phyloP scores from a whole-genome alignment of 345 rosid species.

The Corymbia maculata region DNA sequence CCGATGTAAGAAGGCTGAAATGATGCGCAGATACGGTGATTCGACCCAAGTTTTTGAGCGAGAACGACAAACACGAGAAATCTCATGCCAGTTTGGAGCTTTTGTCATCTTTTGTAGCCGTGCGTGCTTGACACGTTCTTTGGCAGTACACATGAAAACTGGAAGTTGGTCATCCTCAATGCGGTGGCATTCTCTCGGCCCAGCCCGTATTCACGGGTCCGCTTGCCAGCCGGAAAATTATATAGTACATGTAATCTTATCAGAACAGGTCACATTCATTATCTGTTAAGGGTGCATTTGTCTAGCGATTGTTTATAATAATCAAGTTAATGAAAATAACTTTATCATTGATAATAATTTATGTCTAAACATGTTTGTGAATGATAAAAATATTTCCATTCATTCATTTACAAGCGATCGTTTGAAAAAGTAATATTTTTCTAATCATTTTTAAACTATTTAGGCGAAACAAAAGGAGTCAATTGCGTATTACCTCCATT shows the following conservation, averaged over 20 bases:
- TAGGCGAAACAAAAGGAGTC: background rate
- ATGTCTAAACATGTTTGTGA: rapidly evolving
- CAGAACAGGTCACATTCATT: background rate
- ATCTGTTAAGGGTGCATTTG: background rate
- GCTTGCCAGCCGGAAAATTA: background rate
- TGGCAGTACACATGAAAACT: background rate
- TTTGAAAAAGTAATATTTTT: too few relatives aligned
- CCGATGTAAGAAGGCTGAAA: background rate
- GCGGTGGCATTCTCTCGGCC: background rate
- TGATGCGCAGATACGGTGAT: background rate
- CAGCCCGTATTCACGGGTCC: background rate
- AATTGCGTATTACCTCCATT: background rate
- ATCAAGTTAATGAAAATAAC: background rate
- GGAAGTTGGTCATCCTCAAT: background rate
- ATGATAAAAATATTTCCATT: background rate
- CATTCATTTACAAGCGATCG: too few relatives aligned
- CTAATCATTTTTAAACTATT: background rate
- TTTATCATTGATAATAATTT: rapidly evolving
- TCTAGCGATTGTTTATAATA: background rate
- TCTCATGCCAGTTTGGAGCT: background rate
- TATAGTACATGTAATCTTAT: background rate
- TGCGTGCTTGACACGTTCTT: rapidly evolving
- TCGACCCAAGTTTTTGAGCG: background rate
- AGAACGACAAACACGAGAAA: background rate
- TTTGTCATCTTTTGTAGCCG: background rate